Base-by-base conservation (phyloP, 169 alveolate genomes). In the Cryptosporidium sp. region DNA sequence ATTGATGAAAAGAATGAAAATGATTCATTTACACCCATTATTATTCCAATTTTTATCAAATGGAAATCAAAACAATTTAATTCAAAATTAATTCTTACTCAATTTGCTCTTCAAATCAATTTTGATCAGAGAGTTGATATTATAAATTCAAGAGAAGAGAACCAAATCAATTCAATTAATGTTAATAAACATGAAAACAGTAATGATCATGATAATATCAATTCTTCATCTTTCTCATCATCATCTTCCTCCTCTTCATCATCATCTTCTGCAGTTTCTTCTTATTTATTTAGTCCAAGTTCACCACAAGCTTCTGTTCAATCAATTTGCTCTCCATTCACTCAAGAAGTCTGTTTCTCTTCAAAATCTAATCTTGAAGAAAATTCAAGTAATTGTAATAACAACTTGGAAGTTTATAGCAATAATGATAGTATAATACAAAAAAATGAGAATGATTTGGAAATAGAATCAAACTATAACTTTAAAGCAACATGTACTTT, bases 11-110 rank as follows among this genome's bases (percentile, higher is more conserved):
- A 80, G 16, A 60, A 65, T 65, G 51, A n/a, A 23, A 21, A 62
- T 35, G 12, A 12, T 26, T 33, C 58, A 16, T 35, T 44, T 21
- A n/a, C 31, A 16, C 70, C 89, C 23, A 60, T 21, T 16, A 29
- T 62, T 16, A 45, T 80, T 18, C 89, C 89, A 39, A 61, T 80
- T 26, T 80, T 80, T 80, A 80, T 80, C 2, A 80, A 80, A 51
- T 80, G 89, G 89, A 65, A 67, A 62, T 65, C 72, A 8, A 37
- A 8, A 65, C 23, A 35, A 65, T 14, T 48, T 8, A 37, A 39
- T 29, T 65, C 56, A 16, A 80, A 53, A 80, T 14, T 31, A n/a
- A 56, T 80, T 48, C 60, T 80, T 33, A 62, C 89, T 9, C 89
- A 80, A 48, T 80, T 80, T 80, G 75, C 89, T 21, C 21, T 80